Percentiles rank a stretch among this genome's conserved stretches.
phyloP scores from a whole-genome alignment of 1,284 basidiomycete species.

The Ceratobasidium sp. region DNA sequence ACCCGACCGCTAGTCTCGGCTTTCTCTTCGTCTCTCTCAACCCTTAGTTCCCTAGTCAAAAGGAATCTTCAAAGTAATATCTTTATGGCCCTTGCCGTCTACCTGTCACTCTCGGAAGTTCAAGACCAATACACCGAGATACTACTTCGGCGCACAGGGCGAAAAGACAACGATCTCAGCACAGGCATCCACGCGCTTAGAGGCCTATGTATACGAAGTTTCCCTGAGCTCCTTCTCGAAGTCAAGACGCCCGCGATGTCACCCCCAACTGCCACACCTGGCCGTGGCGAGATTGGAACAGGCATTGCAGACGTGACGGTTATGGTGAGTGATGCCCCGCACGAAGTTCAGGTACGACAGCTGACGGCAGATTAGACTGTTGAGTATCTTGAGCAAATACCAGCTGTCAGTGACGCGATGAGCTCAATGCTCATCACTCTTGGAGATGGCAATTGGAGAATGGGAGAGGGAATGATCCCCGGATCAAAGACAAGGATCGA shows the following conservation, averaged over 20 bases:
- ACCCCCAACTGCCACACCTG: slow-evolving; percentile 52
- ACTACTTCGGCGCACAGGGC: slow-evolving; percentile 61
- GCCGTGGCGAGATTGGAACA: slow-evolving; percentile 62
- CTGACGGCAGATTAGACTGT: slow-evolving; percentile 61
- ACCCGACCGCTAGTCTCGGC: slow-evolving; percentile 70
- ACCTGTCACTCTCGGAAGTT: slow-evolving; percentile 63
- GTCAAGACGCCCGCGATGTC: slow-evolving; percentile 61
- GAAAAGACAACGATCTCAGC: slow-evolving; percentile 72
- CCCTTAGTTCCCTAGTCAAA: slow-evolving; percentile 75
- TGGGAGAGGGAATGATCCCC: slow-evolving; percentile 80
- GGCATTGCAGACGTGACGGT: slow-evolving; percentile 70
- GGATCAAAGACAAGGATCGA: slow-evolving; percentile 55
- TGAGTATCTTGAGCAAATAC: slow-evolving; percentile 72
- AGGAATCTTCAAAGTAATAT: slow-evolving; percentile 84
- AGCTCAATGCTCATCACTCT: slow-evolving; percentile 70
- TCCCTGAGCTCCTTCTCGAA: slow-evolving; percentile 81
- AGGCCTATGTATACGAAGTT: slow-evolving; percentile 75
- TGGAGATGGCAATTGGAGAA: slow-evolving; percentile 87
- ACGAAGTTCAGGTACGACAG: not conserved
- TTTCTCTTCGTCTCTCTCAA: slow-evolving; percentile 69
- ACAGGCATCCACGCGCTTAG: slow-evolving; percentile 72
- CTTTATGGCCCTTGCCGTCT: slow-evolving; percentile 79
- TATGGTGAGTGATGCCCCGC: slow-evolving; percentile 59
- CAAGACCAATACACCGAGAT: slow-evolving; percentile 74
- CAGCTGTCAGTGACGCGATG: slow-evolving; percentile 72